A percentile compares a stretch with the other conserved stretches of the same genome.
phyloP scores from a whole-genome alignment of 1,284 basidiomycete species.

The Wallemia hederae region DNA sequence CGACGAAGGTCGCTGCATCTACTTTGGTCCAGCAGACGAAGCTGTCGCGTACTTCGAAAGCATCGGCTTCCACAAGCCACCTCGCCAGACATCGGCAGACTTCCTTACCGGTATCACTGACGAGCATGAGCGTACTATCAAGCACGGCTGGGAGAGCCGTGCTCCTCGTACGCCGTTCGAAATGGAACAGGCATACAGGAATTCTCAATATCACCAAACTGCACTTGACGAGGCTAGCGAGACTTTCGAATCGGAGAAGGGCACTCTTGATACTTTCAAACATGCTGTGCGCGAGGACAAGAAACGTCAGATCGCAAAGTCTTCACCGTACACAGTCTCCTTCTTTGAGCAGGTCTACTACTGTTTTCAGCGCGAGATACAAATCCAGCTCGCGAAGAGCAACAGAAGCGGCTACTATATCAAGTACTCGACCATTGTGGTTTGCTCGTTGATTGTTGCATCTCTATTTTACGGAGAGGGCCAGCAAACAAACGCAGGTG shows the following conservation, averaged over 20 bases:
- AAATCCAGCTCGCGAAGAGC: slow-evolving; percentile 11
- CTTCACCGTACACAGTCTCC: slow-evolving; percentile 8
- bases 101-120: slow-evolving; percentile 34
- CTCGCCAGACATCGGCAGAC: slow-evolving; percentile 4
- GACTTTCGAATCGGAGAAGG: not conserved
- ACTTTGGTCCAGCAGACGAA: slow-evolving; percentile 10
- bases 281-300: not conserved
- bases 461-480: slow-evolving; percentile 10
- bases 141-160: slow-evolving; percentile 20
- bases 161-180: slow-evolving; percentile 33
- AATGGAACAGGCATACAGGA: slow-evolving; percentile 4
- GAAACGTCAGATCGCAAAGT: not conserved
- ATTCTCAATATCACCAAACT: not conserved
- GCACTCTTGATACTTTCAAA: slow-evolving; percentile 4
- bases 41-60: slow-evolving; percentile 10
- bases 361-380: slow-evolving; percentile 7
- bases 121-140: slow-evolving; percentile 26
- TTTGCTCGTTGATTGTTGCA: slow-evolving; percentile 9
- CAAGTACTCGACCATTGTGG: slow-evolving; percentile 8
- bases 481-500: not conserved
- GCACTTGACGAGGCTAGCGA: slow-evolving; percentile 2
- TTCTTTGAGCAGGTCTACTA: slow-evolving; percentile 9
- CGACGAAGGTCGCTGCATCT: slow-evolving; percentile 10
- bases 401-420: slow-evolving; percentile 8
- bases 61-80: slow-evolving; percentile 8